phyloP scores from a whole-genome alignment of 1,284 basidiomycete species.

The Xerocomus alliaceus region DNA sequence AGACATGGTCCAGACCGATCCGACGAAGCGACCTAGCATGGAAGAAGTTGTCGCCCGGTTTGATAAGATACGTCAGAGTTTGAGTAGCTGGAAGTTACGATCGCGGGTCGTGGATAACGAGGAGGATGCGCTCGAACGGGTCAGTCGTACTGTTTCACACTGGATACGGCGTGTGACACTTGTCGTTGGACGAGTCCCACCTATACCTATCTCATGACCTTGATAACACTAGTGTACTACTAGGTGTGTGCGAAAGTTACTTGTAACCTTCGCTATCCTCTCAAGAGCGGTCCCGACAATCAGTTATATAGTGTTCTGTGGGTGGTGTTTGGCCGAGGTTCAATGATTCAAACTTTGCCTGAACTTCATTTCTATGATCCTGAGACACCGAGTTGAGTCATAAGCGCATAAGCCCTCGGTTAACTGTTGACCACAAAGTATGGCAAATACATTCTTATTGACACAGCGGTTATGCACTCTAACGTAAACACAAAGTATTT shows the following conservation, averaged over 20 bases:
- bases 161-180: conserved; percentile 22
- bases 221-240: neutral
- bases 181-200: neutral
- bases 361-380: no score
- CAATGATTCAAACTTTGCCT: no score
- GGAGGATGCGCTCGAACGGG: neutral
- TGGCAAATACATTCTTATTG: no score
- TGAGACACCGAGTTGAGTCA: no score
- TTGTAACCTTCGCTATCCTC: neutral
- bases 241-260: neutral
- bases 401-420: no score
- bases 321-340: neutral
- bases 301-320: neutral
- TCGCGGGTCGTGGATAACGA: conserved; percentile 17
- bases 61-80: neutral
- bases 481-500: no score
- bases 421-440: neutral
- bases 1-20: neutral
- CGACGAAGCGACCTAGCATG: neutral
- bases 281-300: neutral
- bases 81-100: conserved; percentile 26
- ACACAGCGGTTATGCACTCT: no score
- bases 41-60: neutral
- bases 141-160: conserved; percentile 2
- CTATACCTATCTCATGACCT: neutral